Conservation (phyloP, 768 basidiomycete genomes). For the Leccinum subgranulosum region DNA sequence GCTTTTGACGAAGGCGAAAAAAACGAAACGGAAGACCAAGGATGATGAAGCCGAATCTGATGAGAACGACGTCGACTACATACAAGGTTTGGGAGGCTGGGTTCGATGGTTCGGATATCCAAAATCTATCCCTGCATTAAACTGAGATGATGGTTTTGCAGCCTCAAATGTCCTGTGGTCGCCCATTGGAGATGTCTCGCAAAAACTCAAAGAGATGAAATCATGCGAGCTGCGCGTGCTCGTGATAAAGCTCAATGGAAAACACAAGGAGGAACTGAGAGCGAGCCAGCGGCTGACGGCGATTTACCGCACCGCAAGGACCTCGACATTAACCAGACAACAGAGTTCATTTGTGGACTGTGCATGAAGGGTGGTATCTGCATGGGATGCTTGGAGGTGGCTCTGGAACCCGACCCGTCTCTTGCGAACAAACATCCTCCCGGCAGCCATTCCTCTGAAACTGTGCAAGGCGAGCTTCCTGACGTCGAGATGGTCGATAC, state of each 20-base stretch:
- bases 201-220: conserved; percentile 63
- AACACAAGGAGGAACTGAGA: conserved; percentile 22
- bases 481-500: conserved; percentile 39
- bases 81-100: conserved; percentile 69
- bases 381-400: conserved; percentile 66
- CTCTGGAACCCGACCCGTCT: conserved; percentile 44
- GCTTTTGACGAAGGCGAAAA: conserved; percentile 43
- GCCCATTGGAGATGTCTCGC: conserved; percentile 79
- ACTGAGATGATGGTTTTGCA: conserved; percentile 28
- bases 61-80: conserved; percentile 51
- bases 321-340: conserved; percentile 55
- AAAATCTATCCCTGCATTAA: neutral
- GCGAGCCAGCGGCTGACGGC: conserved; percentile 14
- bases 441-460: conserved; percentile 4
- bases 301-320: conserved; percentile 44
- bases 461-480: conserved; percentile 2
- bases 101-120: conserved; percentile 67
- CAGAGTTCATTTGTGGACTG: conserved; percentile 74
- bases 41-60: conserved; percentile 42
- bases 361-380: conserved; percentile 79
- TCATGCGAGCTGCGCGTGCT: conserved; percentile 60
- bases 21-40: conserved; percentile 38
- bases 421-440: conserved; percentile 15
- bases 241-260: conserved; percentile 46
- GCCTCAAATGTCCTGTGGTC: conserved; percentile 73